Conservation (phyloP, 2,329 filamentous ascomycete species). For the Clonostachys byssicola region DNA sequence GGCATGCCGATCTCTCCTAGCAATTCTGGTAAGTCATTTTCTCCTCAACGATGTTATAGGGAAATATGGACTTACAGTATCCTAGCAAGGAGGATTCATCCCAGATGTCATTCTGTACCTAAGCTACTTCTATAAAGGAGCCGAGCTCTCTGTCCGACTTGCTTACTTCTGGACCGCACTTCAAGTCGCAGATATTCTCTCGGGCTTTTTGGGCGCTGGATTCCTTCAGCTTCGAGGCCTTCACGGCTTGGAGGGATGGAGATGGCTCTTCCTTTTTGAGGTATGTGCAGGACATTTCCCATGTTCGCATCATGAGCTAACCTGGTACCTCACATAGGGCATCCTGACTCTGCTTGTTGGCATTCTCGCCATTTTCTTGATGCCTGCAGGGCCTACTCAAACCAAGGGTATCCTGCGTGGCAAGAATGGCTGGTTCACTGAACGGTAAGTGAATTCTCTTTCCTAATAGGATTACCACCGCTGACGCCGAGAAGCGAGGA, state of each 20-base stretch:
- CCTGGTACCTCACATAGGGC: constrained; percentile 9
- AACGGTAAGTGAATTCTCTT: constrained; percentile 13
- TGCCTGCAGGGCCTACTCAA: constrained; percentile 21
- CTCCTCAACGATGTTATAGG: constrained; percentile 17
- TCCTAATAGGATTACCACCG: constrained; percentile 48
- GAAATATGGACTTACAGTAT: not conserved
- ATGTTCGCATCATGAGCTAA: not conserved
- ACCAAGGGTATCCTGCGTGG: constrained; percentile 45
- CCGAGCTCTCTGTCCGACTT: constrained; percentile 15
- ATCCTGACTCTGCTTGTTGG: constrained; percentile 10
- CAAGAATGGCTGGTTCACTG: constrained; percentile 6
- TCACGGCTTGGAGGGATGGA: constrained; percentile 13
- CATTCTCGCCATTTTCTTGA: constrained; percentile 21
- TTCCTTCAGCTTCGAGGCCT: constrained; percentile 16
- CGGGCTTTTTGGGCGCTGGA: constrained; percentile 14
- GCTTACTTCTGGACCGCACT: constrained; percentile 16
- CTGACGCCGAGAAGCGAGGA: constrained; percentile 22
- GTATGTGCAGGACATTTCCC: constrained; percentile 15
- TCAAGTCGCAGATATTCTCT: constrained; percentile 12
- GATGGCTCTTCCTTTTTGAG: constrained; percentile 44
- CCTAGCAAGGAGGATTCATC: constrained; percentile 37
- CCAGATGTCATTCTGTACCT: constrained; percentile 28
- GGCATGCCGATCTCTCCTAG: constrained; percentile 21
- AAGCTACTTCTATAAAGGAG: constrained; percentile 17
- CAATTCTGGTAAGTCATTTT: constrained; percentile 28